These are phyloP conservation scores for Pseudogymnoascus sp. DNA, from an alignment of 2,329 filamentous ascomycete genomes.

Conservation along the genomic window DNA sequence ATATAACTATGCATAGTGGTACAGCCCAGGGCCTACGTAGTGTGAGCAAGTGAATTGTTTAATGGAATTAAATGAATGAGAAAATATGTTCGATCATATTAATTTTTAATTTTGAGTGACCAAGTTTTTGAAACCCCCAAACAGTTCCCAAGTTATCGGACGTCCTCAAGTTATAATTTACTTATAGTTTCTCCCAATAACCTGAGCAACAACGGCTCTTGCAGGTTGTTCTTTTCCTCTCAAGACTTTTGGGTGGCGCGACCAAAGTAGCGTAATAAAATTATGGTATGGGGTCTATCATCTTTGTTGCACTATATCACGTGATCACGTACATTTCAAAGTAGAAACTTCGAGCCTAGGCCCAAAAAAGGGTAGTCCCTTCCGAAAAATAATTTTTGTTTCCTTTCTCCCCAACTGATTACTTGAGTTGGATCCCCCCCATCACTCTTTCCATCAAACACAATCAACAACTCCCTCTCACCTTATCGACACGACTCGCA, in stretches of 20 bases:
- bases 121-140: neutral
- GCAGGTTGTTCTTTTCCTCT: too few species aligned
- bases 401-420: conserved; percentile 6
- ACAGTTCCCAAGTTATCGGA: neutral
- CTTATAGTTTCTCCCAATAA: neutral
- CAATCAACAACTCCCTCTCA: conserved; percentile 3
- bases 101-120: neutral
- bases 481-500: conserved; percentile 1
- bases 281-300: neutral
- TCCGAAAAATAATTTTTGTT: conserved; percentile 10
- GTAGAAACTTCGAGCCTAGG: conserved; percentile 9
- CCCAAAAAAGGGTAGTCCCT: conserved; percentile 8
- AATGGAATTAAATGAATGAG: neutral
- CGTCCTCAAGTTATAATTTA: too few species aligned
- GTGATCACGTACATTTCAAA: neutral
- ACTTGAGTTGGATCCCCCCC: conserved; percentile 7
- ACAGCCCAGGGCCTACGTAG: too few species aligned
- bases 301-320: neutral
- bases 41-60: neutral
- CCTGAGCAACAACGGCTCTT: neutral
- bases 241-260: neutral
- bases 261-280: neutral
- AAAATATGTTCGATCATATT: neutral
- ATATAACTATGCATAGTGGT: neutral
- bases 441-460: conserved; percentile 9